Evolutionary conservation across 2,329 filamentous ascomycete genomes (phyloP).

Genomic region (Cercospora sp.): DNA sequence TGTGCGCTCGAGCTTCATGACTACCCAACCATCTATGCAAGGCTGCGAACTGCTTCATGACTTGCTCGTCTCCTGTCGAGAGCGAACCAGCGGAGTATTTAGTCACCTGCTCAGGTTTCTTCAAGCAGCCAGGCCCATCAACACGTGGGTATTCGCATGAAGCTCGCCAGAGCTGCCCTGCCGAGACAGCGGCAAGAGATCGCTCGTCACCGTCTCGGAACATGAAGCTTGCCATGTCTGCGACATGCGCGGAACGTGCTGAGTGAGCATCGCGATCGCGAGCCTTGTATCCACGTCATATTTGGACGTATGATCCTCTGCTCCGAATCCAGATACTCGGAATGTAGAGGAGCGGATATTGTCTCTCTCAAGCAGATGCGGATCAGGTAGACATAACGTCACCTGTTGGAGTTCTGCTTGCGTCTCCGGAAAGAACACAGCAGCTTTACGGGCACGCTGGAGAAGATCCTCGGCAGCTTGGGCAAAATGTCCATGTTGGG

Average conservation of each 20-base stretch:
- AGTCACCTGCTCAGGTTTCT: background rate
- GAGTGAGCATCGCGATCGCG: conserved; percentile 18
- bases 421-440: conserved; percentile 23
- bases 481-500: conserved; percentile 46
- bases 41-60: conserved; percentile 17
- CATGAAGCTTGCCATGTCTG: conserved; percentile 7
- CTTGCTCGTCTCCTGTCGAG: background rate
- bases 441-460: background rate
- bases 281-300: conserved; percentile 34
- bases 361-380: conserved; percentile 35
- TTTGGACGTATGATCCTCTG: conserved; percentile 31
- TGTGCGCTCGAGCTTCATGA: conserved; percentile 2
- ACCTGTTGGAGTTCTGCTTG: conserved; percentile 2
- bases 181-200: background rate
- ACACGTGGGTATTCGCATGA: background rate
- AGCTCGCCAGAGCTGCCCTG: background rate
- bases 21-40: conserved; percentile 18
- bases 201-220: background rate
- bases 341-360: conserved; percentile 37
- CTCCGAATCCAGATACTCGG: conserved; percentile 38
- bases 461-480: conserved; percentile 23
- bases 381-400: conserved; percentile 13
- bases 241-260: conserved; percentile 3
- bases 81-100: conserved; percentile 21
- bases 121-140: background rate